Conservation (phyloP, 768 basidiomycete species). For the Phylloporus sp. region DNA sequence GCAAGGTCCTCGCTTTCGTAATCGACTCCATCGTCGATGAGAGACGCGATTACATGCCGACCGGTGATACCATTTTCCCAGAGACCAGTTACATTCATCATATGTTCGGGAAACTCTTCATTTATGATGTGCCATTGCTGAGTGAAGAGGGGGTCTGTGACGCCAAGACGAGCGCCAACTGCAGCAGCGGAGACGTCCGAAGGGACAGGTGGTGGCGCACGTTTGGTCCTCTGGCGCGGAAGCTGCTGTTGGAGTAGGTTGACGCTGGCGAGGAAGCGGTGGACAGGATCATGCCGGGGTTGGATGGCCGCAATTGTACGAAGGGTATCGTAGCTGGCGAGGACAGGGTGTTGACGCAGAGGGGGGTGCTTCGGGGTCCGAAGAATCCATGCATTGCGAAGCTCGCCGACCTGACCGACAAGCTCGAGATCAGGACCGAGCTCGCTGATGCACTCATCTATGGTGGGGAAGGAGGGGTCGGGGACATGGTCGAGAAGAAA, state of each 20-base stretch:
- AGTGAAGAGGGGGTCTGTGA: conserved; percentile 78
- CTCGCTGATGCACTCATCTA: conserved; percentile 52
- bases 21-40: conserved; percentile 96
- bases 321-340: conserved; percentile 46
- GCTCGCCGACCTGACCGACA: conserved; percentile 84
- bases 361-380: conserved; percentile 42
- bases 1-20: conserved; percentile 83
- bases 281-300: conserved; percentile 37
- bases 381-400: conserved; percentile 80
- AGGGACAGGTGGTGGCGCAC: conserved; percentile 61
- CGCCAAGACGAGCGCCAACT: conserved; percentile 57
- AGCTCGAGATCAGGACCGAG: conserved; percentile 82
- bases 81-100: conserved; percentile 89
- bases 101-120: conserved; percentile 71
- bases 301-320: conserved; percentile 32
- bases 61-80: conserved; percentile 94
- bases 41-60: conserved; percentile 76
- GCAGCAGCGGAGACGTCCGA: conserved; percentile 38
- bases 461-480: conserved; percentile 44
- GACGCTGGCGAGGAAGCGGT: conserved; percentile 51
- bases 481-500: conserved; percentile 74
- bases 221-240: conserved; percentile 66
- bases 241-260: conserved; percentile 58
- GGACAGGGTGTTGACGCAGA: conserved; percentile 31
- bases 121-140: conserved; percentile 96